Evolutionary conservation across 495 filamentous ascomycete genomes (phyloP).

Genomic region (Rostrohypoxylon terebratum): DNA sequence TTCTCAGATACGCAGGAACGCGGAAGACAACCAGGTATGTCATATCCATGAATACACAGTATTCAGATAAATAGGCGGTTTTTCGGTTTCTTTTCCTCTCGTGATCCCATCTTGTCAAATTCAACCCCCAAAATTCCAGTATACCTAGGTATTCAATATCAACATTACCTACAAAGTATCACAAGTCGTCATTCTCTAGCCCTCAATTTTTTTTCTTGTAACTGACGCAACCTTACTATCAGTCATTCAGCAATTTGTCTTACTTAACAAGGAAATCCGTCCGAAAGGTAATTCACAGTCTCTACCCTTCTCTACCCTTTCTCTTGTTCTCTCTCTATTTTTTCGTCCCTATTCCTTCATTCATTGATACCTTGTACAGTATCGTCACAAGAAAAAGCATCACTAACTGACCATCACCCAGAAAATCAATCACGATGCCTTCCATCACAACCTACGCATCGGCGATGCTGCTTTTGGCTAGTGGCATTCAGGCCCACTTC

Average conservation of each 20-base stretch:
- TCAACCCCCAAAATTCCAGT: neutral
- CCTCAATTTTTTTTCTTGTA: constrained; percentile 11
- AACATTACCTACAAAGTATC: constrained; percentile 25
- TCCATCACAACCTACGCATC: constrained; percentile 14
- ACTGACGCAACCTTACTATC: constrained; percentile 20
- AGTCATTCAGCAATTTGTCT: constrained; percentile 27
- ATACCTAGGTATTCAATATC: neutral
- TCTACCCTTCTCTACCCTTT: neutral
- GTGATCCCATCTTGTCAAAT: constrained; percentile 2
- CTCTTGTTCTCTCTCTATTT: neutral
- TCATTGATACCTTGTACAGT: too few relatives aligned
- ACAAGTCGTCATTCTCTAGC: constrained; percentile 14
- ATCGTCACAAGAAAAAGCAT: neutral
- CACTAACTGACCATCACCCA: neutral
- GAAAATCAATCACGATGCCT: constrained; percentile 34
- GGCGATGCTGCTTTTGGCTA: constrained; percentile 49
- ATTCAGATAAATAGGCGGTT: constrained; percentile 7
- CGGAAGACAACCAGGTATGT: neutral
- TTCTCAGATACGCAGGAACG: constrained; percentile 13
- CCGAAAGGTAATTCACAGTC: constrained; percentile 24
- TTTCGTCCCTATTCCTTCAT: neutral
- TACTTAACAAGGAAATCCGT: constrained; percentile 20
- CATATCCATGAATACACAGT: neutral
- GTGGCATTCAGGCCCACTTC: constrained; percentile 60
- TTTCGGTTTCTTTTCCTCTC: neutral